These are phyloP conservation scores for Sporothrix globosa DNA, from an alignment of 2,329 filamentous ascomycete species.

Conservation along the genomic window DNA sequence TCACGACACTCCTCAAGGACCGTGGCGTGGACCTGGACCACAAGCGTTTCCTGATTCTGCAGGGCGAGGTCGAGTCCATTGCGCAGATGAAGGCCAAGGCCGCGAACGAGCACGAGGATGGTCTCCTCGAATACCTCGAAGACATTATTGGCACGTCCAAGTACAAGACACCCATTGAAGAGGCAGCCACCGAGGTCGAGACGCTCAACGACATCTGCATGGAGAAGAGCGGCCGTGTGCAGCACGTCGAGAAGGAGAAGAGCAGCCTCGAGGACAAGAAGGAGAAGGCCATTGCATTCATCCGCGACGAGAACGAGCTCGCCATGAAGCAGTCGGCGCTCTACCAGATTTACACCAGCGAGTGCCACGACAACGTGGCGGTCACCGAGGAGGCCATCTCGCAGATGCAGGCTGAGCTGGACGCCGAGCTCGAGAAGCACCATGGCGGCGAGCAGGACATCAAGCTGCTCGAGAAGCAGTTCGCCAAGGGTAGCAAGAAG, in stretches of 20 bases:
- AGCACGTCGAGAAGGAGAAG: conserved; percentile 98
- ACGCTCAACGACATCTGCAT: conserved; percentile 90
- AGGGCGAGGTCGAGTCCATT: conserved; percentile 97
- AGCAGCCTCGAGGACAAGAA: conserved; percentile 93
- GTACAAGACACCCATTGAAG: conserved; percentile 96
- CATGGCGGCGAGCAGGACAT: conserved; percentile 87
- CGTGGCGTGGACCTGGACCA: conserved; percentile 94
- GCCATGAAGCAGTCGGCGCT: conserved; percentile 85
- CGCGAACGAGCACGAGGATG: conserved; percentile 91
- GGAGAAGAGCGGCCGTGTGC: conserved; percentile 92
- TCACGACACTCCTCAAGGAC: conserved; percentile 83
- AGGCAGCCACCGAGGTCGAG: conserved; percentile 87
- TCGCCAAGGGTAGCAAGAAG: conserved; percentile 80
- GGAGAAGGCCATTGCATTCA: conserved; percentile 84
- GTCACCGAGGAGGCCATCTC: conserved; percentile 87
- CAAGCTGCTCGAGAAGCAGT: conserved; percentile 83
- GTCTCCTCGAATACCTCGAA: conserved; percentile 92
- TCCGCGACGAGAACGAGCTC: conserved; percentile 92
- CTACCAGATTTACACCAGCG: conserved; percentile 87
- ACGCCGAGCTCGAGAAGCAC: conserved; percentile 88
- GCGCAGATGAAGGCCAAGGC: conserved; percentile 99
- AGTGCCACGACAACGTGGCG: conserved; percentile 84
- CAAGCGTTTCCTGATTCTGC: conserved; percentile 95
- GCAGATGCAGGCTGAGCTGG: conserved; percentile 86
- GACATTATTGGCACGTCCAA: conserved; percentile 99